Evolutionary conservation across 257 asterid genomes (phyloP).

Genomic region (Solanum paucissectum): DNA sequence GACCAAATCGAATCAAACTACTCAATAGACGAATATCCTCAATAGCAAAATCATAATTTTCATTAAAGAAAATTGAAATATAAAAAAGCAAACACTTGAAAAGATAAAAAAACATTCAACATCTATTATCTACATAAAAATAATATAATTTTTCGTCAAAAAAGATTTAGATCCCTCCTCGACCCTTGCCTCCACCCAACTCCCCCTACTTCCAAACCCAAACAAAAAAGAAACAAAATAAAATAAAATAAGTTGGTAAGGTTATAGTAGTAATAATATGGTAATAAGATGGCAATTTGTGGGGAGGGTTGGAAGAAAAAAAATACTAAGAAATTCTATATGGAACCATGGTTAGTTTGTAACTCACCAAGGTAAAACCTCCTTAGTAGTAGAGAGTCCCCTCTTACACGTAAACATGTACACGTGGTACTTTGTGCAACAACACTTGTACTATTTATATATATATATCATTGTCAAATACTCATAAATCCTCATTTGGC

Average conservation of each 20-base stretch:
- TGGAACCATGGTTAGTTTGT: conserved; percentile 21
- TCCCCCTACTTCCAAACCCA: neutral
- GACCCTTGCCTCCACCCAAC: neutral
- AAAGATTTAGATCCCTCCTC: neutral
- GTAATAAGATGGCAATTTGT: neutral
- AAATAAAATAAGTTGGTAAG: neutral
- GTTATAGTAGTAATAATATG: conserved; percentile 2
- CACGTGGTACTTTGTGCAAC: conserved; percentile 11
- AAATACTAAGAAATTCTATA: neutral
- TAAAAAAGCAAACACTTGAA: no score
- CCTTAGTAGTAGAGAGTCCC: neutral
- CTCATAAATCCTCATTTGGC: neutral
- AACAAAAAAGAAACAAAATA: no score
- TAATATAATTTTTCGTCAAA: no score
- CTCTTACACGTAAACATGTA: neutral
- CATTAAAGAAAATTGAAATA: neutral
- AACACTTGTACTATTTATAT: conserved; percentile 8
- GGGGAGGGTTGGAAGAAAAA: neutral
- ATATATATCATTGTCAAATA: neutral
- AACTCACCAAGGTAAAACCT: conserved; percentile 12
- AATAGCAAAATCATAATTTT: neutral
- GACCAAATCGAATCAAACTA: neutral
- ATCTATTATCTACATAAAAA: no score
- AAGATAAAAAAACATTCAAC: neutral
- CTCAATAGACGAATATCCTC: neutral